These are phyloP conservation scores for Endocarpon pusillum DNA, from an alignment of 495 filamentous ascomycete genomes.

Conservation along the genomic window DNA sequence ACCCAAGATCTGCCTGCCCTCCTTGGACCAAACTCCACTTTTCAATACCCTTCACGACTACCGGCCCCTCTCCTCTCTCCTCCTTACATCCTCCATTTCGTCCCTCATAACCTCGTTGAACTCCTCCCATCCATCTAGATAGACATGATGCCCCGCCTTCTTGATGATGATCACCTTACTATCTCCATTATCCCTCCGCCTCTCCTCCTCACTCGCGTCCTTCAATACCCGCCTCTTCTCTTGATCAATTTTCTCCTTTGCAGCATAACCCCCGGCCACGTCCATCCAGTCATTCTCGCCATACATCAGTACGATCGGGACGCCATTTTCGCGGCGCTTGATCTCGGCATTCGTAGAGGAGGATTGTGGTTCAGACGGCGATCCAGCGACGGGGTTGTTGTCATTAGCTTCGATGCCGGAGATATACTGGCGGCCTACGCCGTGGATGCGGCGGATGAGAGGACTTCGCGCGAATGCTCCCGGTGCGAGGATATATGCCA, in stretches of 20 bases:
- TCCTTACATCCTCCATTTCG: conserved; percentile 63
- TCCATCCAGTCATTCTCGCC: conserved; percentile 99
- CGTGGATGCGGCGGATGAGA: conserved; percentile 68
- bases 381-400: conserved; percentile 63
- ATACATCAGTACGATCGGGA: conserved; percentile 85
- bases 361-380: conserved; percentile 3
- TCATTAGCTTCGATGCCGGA: no score
- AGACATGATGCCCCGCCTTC: conserved; percentile 81
- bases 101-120: conserved; percentile 63
- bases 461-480: conserved; percentile 84
- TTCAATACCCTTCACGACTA: not conserved
- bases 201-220: conserved; percentile 49
- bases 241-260: conserved; percentile 62
- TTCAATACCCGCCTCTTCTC: conserved; percentile 39
- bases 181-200: conserved; percentile 50
- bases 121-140: conserved; percentile 76
- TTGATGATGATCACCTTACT: conserved; percentile 74
- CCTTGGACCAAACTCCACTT: not conserved
- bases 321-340: conserved; percentile 43
- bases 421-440: conserved; percentile 57
- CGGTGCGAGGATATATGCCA: conserved; percentile 82
- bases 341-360: conserved; percentile 4
- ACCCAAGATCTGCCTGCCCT: no score
- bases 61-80: conserved; percentile 15
- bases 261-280: conserved; percentile 63